phyloP scores from a whole-genome alignment of 192 early-diverging fungal genomes.

The Coemansia sp. region DNA sequence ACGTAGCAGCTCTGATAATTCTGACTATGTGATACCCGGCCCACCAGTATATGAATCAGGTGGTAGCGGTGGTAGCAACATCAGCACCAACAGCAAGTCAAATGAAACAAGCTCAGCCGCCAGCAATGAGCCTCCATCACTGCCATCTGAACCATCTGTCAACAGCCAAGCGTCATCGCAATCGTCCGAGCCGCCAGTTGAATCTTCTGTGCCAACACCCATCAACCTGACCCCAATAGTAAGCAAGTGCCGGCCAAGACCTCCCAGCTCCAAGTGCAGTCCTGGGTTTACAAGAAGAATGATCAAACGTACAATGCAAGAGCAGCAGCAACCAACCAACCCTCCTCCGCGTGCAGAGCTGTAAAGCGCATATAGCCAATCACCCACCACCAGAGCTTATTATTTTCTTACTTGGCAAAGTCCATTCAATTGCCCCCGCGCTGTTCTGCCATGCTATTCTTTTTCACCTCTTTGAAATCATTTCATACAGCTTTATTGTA shows the following conservation, averaged over 20 bases:
- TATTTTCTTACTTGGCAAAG: not conserved
- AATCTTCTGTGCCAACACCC: too few species aligned
- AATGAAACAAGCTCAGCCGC: not conserved
- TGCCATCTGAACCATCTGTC: not conserved
- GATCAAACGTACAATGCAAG: not conserved
- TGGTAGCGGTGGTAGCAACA: not conserved
- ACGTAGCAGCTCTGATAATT: not conserved
- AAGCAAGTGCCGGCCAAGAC: not conserved
- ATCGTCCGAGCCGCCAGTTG: not conserved
- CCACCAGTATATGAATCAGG: not conserved
- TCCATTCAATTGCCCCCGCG: too few species aligned
- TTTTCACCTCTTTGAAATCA: not conserved
- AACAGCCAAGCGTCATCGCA: not conserved
- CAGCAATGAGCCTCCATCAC: not conserved
- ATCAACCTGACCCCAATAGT: not conserved
- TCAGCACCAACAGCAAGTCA: not conserved
- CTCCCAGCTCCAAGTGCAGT: not conserved
- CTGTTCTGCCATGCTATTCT: not conserved
- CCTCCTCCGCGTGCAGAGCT: not conserved
- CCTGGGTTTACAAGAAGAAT: not conserved
- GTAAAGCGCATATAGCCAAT: not conserved
- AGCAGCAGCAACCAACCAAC: not conserved
- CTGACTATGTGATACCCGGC: slow-evolving; percentile 3
- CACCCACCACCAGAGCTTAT: not conserved
- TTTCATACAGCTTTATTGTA: too few species aligned